Evolutionary conservation across 768 basidiomycete genomes (phyloP).

Genomic region (Psilocybe tampanensis): DNA sequence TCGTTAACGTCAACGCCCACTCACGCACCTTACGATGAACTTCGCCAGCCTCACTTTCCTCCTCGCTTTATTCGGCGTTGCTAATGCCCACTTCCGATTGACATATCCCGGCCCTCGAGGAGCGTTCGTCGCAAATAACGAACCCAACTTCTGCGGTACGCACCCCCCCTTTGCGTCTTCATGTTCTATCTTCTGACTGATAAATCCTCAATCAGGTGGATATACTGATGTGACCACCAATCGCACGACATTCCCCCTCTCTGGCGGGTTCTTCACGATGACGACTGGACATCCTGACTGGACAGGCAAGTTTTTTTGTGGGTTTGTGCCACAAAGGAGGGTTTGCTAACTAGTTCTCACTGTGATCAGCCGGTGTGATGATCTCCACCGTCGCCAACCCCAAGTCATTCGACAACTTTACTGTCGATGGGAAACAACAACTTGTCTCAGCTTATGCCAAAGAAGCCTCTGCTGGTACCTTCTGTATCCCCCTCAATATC

Average conservation of each 20-base stretch:
- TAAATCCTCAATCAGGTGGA: conserved; percentile 48
- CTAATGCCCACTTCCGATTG: conserved; percentile 73
- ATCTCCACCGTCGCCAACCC: conserved; percentile 64
- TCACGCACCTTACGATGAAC: conserved; percentile 4
- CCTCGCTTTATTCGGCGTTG: conserved; percentile 39
- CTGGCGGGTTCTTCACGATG: conserved; percentile 58
- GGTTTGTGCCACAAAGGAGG: neutral
- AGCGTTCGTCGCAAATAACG: conserved; percentile 55
- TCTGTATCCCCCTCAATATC: conserved; percentile 70
- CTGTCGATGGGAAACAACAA: conserved; percentile 32
- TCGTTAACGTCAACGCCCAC: neutral
- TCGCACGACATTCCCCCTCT: conserved; percentile 70
- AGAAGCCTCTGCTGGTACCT: conserved; percentile 52
- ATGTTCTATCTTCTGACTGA: neutral
- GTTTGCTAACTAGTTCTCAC: conserved; percentile 12
- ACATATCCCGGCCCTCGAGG: conserved; percentile 74
- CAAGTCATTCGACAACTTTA: conserved; percentile 63
- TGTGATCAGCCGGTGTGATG: conserved; percentile 46
- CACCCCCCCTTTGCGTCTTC: conserved; percentile 4
- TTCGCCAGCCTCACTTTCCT: conserved; percentile 36
- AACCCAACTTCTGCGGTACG: conserved; percentile 68
- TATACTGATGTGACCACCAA: conserved; percentile 54
- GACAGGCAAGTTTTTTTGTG: conserved; percentile 41
- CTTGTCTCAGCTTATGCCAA: conserved; percentile 47
- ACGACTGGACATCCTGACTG: conserved; percentile 59